Base-by-base conservation (phyloP, 495 filamentous ascomycete species). In the Penicillium bialowiezense region DNA sequence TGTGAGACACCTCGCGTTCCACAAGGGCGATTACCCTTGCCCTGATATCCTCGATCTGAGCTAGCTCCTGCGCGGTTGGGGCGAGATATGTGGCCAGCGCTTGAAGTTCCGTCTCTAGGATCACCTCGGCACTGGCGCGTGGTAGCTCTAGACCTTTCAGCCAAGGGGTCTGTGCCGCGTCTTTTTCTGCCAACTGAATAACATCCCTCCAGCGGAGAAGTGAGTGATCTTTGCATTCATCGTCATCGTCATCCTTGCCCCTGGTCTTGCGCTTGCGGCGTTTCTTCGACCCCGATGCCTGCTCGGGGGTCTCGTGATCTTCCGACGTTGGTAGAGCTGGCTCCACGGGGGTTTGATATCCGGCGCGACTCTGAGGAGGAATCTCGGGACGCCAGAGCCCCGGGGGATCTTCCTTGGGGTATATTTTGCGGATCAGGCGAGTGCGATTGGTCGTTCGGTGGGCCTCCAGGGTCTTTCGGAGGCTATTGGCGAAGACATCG, bases 361-460 rank as follows among this genome's bases (percentile, higher is more conserved):
- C 58, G 5, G 55, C 54, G 20, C 58, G 52, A 50, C 50, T 54
- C 33, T 64, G 40, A 4, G 50, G 52, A 15, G 50, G 61, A 6
- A 62, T 52, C 5, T 52, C 42, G 17, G 59, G 61, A n/a, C 61
- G 53, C 38, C 55, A 64, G 28, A 64, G 47, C 5, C 52, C 55
- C 5, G 55, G 21, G 3, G 56, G 39, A 17, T 41, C 35, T 18
- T 43, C 32, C 21, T 49, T 47, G 9, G 46, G 42, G 26, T 47
- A 48, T 26, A 53, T 35, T 48, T 70, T 74, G 31, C 75, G 74
- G 24, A 80, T 64, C 21, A 76, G 40, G 14, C 67, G 55, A 19
- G 66, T 64, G 42, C 72, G 68, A 54, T 82, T 82, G 10, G 63
- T 56, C 7, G 54, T 55, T 31, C 77, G 76, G 55, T 82, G 79